Conservation (phyloP, 441 rosid species). For the Corymbia calophylla region DNA sequence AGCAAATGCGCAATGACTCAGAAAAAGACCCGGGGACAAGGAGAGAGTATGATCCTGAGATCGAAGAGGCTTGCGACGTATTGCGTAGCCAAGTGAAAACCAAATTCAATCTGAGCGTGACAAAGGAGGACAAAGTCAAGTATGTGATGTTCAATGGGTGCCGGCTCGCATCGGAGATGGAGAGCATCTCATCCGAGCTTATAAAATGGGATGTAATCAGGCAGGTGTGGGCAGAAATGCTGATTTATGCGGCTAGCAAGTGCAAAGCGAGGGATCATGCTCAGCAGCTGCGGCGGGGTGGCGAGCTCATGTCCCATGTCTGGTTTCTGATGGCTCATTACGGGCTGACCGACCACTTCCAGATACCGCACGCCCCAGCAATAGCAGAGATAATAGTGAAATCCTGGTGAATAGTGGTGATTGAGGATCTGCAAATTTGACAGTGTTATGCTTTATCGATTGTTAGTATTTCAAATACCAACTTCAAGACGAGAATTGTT, state of each 20-base stretch:
- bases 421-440: too few species aligned
- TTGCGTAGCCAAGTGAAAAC: neutral
- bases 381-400: neutral
- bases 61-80: neutral
- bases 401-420: neutral
- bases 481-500: too few species aligned
- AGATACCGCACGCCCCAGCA: neutral
- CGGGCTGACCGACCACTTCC: neutral
- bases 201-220: neutral
- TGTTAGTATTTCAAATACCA: too few species aligned
- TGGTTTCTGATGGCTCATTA: neutral
- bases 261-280: neutral
- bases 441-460: too few species aligned
- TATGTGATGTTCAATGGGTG: neutral
- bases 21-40: neutral
- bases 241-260: neutral
- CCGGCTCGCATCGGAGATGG: neutral
- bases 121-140: neutral
- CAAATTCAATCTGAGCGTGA: neutral
- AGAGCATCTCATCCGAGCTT: rapidly evolving
- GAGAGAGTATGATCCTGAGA: neutral
- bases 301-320: neutral
- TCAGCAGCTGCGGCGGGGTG: neutral
- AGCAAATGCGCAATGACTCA: neutral
- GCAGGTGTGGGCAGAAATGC: neutral